Percentiles rank a stretch among this genome's conserved stretches.
Evolutionary conservation across 2,329 filamentous ascomycete genomes (phyloP).

Genomic region (Drechslerella stenobrocha): DNA sequence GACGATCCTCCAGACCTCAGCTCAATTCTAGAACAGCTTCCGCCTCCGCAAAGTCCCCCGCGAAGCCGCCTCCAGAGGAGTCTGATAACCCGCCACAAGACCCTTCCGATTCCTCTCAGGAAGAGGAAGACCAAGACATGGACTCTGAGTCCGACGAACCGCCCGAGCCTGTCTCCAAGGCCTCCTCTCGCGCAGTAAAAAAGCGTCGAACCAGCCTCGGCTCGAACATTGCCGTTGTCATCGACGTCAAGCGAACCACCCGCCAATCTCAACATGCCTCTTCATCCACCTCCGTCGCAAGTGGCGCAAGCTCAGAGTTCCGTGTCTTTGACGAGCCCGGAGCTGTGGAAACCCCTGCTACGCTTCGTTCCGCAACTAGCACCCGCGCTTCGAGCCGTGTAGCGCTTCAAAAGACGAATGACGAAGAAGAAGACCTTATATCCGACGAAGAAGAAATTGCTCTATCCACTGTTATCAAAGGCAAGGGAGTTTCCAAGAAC

Average conservation of each 20-base stretch:
- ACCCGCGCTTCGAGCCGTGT: conserved; percentile 36
- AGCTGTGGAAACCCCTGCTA: conserved; percentile 11
- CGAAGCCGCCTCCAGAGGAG: conserved; percentile 11
- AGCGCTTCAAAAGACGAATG: conserved; percentile 3
- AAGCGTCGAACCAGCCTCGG: conserved; percentile 30
- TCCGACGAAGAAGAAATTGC: conserved; percentile 23
- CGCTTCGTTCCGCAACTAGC: conserved; percentile 23
- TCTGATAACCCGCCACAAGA: conserved; percentile 1
- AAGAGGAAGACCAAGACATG: not conserved
- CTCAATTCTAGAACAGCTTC: conserved; percentile 16
- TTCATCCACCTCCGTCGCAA: conserved; percentile 9
- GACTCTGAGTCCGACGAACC: conserved; percentile 7
- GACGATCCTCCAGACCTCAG: conserved; percentile 18
- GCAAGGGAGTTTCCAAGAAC: conserved; percentile 17
- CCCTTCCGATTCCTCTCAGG: not conserved
- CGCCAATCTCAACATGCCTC: not conserved
- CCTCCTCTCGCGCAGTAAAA: conserved; percentile 10
- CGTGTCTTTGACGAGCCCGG: conserved; percentile 20
- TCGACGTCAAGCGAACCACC: conserved; percentile 14
- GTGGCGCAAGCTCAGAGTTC: conserved; percentile 11
- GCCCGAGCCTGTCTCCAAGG: not conserved
- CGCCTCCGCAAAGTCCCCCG: conserved; percentile 12
- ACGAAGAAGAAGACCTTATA: too few species aligned
- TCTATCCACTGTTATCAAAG: conserved; percentile 26
- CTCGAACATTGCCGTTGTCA: conserved; percentile 36